These are phyloP conservation scores for Arthrobotrys megalospora DNA, from an alignment of 2,329 filamentous ascomycete species.

Conservation along the genomic window DNA sequence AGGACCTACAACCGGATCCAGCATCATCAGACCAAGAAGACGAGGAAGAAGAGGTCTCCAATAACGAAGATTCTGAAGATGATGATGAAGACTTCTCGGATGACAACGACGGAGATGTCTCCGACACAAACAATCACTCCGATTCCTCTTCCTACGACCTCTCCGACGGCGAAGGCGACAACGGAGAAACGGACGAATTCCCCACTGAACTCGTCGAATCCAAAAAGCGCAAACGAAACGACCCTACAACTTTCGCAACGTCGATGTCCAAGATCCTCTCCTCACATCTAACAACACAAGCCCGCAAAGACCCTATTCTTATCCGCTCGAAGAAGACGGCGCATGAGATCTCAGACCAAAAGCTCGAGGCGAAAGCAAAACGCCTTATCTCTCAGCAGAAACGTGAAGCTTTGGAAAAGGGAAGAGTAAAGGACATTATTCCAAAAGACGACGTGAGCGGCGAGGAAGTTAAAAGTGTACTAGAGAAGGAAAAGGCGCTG, in stretches of 20 bases:
- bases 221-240: slow-evolving; percentile 82
- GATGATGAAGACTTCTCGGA: slow-evolving; percentile 33
- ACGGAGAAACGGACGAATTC: slow-evolving; percentile 67
- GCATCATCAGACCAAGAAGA: slow-evolving; percentile 10
- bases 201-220: slow-evolving; percentile 65
- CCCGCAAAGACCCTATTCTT: slow-evolving; percentile 90
- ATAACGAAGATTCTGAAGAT: slow-evolving; percentile 29
- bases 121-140: slow-evolving; percentile 67
- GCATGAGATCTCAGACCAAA: slow-evolving; percentile 72
- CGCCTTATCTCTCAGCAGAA: slow-evolving; percentile 85
- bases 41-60: slow-evolving; percentile 30
- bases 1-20: not conserved
- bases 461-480: slow-evolving; percentile 70
- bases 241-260: slow-evolving; percentile 89
- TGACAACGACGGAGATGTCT: slow-evolving; percentile 65
- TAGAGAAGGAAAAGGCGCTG: slow-evolving; percentile 68
- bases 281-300: slow-evolving; percentile 86
- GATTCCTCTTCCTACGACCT: slow-evolving; percentile 63
- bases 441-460: slow-evolving; percentile 67
- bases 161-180: slow-evolving; percentile 68
- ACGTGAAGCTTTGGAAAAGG: slow-evolving; percentile 84
- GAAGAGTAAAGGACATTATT: slow-evolving; percentile 88
- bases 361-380: slow-evolving; percentile 85
- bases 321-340: slow-evolving; percentile 82
- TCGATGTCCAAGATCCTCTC: slow-evolving; percentile 93